Percentiles rank a stretch among this genome's conserved stretches.
Conservation (phyloP, 192 early-diverging fungal species). For the Backusella westeae region DNA sequence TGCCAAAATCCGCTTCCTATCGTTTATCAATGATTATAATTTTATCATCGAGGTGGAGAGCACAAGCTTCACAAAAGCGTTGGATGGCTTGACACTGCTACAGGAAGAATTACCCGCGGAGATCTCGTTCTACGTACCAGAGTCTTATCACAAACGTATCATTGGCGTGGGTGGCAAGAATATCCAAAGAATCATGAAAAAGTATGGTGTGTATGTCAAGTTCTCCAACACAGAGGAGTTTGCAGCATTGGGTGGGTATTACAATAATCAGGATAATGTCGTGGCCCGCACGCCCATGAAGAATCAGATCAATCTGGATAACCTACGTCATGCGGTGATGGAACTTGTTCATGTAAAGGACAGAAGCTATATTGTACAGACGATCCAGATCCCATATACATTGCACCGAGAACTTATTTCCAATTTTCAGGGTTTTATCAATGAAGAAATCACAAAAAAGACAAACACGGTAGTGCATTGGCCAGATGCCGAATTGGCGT, state of each 20-base stretch:
- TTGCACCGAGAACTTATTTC: slow-evolving; percentile 57
- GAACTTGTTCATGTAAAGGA: slow-evolving; percentile 46
- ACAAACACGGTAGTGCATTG: slow-evolving; percentile 57
- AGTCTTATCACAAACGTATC: slow-evolving; percentile 82
- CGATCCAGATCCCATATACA: slow-evolving; percentile 53
- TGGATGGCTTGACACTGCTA: slow-evolving; percentile 69
- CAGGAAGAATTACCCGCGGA: slow-evolving; percentile 84
- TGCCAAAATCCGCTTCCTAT: slow-evolving; percentile 66
- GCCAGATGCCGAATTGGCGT: slow-evolving; percentile 64
- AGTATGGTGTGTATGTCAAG: slow-evolving; percentile 85
- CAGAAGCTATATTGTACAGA: slow-evolving; percentile 49
- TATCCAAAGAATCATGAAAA: slow-evolving; percentile 89
- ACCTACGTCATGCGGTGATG: slow-evolving; percentile 63
- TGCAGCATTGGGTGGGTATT: slow-evolving; percentile 74
- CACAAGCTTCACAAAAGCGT: slow-evolving; percentile 46
- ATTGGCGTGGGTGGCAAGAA: slow-evolving; percentile 88
- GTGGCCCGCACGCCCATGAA: slow-evolving; percentile 82
- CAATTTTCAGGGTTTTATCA: slow-evolving; percentile 8
- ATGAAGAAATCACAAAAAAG: slow-evolving; percentile 54
- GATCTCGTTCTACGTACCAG: slow-evolving; percentile 80
- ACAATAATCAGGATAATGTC: slow-evolving; percentile 81
- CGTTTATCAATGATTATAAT: slow-evolving; percentile 66
- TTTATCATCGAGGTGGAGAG: slow-evolving; percentile 76
- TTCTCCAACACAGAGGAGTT: slow-evolving; percentile 85
- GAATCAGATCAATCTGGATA: slow-evolving; percentile 70